Evolutionary conservation across 257 asterid species (phyloP).

Genomic region (Plantago elongata): DNA sequence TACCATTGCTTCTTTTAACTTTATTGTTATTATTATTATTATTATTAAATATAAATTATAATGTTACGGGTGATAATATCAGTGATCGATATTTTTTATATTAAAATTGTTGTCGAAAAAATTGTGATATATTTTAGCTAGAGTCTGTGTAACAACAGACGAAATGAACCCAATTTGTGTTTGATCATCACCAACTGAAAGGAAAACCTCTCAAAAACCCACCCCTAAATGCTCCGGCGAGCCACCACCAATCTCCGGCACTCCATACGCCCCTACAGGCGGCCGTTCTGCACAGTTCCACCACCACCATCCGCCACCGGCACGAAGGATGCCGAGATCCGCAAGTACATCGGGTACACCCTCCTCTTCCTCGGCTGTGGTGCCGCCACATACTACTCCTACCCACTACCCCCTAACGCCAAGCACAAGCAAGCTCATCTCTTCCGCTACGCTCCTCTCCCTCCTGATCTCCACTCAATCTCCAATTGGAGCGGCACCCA

Average conservation of each 20-base stretch:
- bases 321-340: slow-evolving; percentile 67
- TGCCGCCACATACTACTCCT: slow-evolving; percentile 83
- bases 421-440: slow-evolving; percentile 81
- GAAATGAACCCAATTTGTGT: no score
- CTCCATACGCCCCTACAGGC: slow-evolving; percentile 38
- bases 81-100: no score
- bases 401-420: slow-evolving; percentile 73
- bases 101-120: no score
- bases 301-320: slow-evolving; percentile 43
- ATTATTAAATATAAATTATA: no score
- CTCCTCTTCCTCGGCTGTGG: slow-evolving; percentile 75
- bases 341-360: slow-evolving; percentile 78
- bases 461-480: slow-evolving; percentile 82
- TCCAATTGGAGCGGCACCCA: slow-evolving; percentile 99
- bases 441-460: slow-evolving; percentile 89
- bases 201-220: slow-evolving; percentile 24
- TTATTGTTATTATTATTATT: no score
- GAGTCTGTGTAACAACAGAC: no score
- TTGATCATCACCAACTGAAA: background rate
- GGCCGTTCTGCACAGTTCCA: slow-evolving; percentile 15
- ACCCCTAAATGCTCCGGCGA: slow-evolving; percentile 50
- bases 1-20: no score
- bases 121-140: no score
- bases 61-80: no score
- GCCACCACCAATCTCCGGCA: slow-evolving; percentile 37